Percentiles rank a stretch among this genome's conserved stretches.
Conservation (phyloP, 2,329 filamentous ascomycete genomes). For the Penicillium capsulatum region DNA sequence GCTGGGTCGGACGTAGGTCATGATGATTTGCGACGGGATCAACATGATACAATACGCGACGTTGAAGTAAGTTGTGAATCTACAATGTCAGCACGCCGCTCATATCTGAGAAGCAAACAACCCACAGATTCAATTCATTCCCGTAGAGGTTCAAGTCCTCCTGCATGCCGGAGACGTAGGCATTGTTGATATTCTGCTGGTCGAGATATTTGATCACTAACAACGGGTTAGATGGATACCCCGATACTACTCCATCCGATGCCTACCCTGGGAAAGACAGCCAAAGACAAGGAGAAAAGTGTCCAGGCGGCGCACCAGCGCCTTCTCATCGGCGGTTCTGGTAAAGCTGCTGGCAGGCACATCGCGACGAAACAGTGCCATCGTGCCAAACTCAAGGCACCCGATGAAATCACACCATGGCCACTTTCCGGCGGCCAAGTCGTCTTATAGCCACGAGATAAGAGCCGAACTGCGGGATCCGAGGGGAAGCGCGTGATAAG, state of each 20-base stretch:
- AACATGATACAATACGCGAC: constrained; percentile 40
- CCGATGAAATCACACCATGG: no score
- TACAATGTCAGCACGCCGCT: constrained; percentile 7
- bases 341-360: neutral
- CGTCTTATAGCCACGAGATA: no score
- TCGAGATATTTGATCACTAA: constrained; percentile 26
- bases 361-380: neutral
- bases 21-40: constrained; percentile 40
- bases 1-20: constrained; percentile 35
- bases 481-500: constrained; percentile 13
- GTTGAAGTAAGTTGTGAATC: constrained; percentile 42
- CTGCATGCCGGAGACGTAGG: constrained; percentile 27
- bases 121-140: constrained; percentile 23
- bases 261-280: constrained; percentile 38
- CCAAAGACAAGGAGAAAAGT: constrained; percentile 40
- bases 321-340: constrained; percentile 29
- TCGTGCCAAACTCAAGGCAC: no score
- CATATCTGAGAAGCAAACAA: neutral
- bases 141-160: constrained; percentile 22
- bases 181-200: constrained; percentile 27
- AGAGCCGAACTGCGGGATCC: constrained; percentile 6
- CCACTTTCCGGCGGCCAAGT: no score
- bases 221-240: neutral
- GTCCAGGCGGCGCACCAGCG: constrained; percentile 37
- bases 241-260: no score